phyloP scores from a whole-genome alignment of 345 rosid genomes.

The Trapa bicornis region DNA sequence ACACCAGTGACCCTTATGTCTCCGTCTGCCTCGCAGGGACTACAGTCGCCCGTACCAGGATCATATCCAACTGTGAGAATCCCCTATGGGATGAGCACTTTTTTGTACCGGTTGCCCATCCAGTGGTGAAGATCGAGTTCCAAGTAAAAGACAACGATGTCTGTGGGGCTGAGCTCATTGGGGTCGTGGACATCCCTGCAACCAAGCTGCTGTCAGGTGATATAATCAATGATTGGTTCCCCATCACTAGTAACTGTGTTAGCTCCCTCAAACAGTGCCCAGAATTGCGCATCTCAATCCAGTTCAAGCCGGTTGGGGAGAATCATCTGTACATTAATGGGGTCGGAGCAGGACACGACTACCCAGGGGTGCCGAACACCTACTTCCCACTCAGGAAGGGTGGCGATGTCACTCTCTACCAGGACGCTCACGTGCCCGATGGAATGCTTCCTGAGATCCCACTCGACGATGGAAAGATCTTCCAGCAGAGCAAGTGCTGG shows the following conservation, averaged over 20 bases:
- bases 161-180: constrained; percentile 55
- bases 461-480: constrained; percentile 42
- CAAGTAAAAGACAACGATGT: constrained; percentile 62
- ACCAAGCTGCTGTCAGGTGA: constrained; percentile 27
- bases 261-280: constrained; percentile 29
- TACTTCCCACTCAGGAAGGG: constrained; percentile 56
- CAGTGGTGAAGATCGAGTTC: constrained; percentile 34
- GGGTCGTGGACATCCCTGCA: constrained; percentile 40
- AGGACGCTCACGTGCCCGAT: constrained; percentile 60
- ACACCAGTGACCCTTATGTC: constrained; percentile 60
- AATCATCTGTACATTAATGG: constrained; percentile 32
- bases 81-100: constrained; percentile 63
- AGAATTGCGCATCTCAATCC: constrained; percentile 36
- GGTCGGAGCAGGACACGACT: constrained; percentile 44
- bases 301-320: constrained; percentile 24
- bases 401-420: constrained; percentile 47
- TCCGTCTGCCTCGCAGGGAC: constrained; percentile 57
- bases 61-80: constrained; percentile 46
- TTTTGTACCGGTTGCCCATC: constrained; percentile 45
- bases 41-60: constrained; percentile 53
- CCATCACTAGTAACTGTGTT: constrained; percentile 17
- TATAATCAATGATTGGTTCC: constrained; percentile 42
- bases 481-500: constrained; percentile 46
- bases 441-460: constrained; percentile 33
- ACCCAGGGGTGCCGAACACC: constrained; percentile 38